Conservation (phyloP, 2,329 filamentous ascomycete genomes). For the Nemania sp. region DNA sequence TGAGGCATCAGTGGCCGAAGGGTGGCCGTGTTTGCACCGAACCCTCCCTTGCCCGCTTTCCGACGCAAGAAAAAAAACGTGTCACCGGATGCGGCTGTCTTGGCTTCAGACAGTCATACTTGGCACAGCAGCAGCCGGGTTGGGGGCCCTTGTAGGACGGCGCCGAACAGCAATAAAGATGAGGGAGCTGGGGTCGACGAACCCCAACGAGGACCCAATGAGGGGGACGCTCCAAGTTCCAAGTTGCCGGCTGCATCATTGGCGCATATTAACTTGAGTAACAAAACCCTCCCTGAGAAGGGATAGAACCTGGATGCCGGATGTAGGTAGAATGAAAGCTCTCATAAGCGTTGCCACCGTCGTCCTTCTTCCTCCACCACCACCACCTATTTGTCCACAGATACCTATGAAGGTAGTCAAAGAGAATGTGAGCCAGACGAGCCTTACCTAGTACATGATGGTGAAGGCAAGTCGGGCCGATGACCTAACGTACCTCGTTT, state of each 20-base stretch:
- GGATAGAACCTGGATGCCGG: no score
- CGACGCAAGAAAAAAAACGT: slow-evolving; percentile 33
- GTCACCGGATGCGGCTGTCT: slow-evolving; percentile 39
- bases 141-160: slow-evolving; percentile 8
- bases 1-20: slow-evolving; percentile 23
- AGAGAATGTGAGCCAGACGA: slow-evolving; percentile 20
- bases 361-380: background rate
- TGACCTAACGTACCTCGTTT: slow-evolving; percentile 26
- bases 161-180: slow-evolving; percentile 1
- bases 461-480: slow-evolving; percentile 39
- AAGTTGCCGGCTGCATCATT: background rate
- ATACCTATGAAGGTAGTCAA: background rate
- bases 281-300: background rate
- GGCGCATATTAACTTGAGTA: background rate
- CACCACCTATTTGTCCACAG: background rate
- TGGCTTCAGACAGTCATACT: slow-evolving; percentile 35
- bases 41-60: slow-evolving; percentile 27
- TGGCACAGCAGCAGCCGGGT: slow-evolving; percentile 20
- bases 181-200: slow-evolving; percentile 12
- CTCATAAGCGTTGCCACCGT: background rate
- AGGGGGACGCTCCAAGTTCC: background rate
- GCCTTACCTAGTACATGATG: slow-evolving; percentile 28
- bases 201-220: slow-evolving; percentile 7
- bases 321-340: background rate
- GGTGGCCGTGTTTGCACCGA: slow-evolving; percentile 33